A percentile compares a stretch with the other conserved stretches of the same genome.
phyloP scores from a whole-genome alignment of 345 rosid genomes.

The Aquilaria sinensis region DNA sequence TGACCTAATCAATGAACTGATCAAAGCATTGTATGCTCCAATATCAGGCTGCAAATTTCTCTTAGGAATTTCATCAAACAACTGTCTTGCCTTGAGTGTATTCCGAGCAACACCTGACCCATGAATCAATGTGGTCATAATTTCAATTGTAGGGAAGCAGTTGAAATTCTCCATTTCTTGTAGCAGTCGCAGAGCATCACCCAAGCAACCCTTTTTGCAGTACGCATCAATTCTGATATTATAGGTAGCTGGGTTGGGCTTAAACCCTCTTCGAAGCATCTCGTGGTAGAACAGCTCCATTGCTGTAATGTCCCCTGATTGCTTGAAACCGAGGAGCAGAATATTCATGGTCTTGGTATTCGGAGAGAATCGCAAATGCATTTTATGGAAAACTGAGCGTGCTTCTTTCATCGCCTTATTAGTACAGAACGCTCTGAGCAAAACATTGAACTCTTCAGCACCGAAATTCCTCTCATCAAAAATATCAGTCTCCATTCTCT shows the following conservation, averaged over 20 bases:
- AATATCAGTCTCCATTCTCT: conserved; percentile 53
- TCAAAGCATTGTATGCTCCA: conserved; percentile 78
- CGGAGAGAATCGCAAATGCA: conserved; percentile 50
- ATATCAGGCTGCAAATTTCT: conserved; percentile 50
- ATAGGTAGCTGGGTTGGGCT: conserved; percentile 47
- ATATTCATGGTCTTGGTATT: conserved; percentile 78
- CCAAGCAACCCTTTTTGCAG: conserved; percentile 67
- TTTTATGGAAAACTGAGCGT: conserved; percentile 50
- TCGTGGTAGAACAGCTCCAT: conserved; percentile 81
- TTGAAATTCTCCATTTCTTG: conserved; percentile 59
- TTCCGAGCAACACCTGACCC: conserved; percentile 72
- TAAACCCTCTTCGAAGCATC: conserved; percentile 67
- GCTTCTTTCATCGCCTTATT: conserved; percentile 83
- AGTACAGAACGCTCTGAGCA: conserved; percentile 64
- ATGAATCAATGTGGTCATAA: conserved; percentile 75
- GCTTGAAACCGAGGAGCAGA: conserved; percentile 72
- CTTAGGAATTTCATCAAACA: conserved; percentile 54
- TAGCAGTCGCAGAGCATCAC: conserved; percentile 64
- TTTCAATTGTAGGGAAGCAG: conserved; percentile 42
- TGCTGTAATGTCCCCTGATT: conserved; percentile 65
- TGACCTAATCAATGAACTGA: conserved; percentile 43
- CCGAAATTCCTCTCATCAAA: conserved; percentile 49
- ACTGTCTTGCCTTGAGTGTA: conserved; percentile 45
- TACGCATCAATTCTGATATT: conserved; percentile 72
- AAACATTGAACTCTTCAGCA: conserved; percentile 67